Evolutionary conservation across 345 rosid genomes (phyloP), one percentile per base, ranked within the genome.

Genomic region (Alliaria petiolata): DNA sequence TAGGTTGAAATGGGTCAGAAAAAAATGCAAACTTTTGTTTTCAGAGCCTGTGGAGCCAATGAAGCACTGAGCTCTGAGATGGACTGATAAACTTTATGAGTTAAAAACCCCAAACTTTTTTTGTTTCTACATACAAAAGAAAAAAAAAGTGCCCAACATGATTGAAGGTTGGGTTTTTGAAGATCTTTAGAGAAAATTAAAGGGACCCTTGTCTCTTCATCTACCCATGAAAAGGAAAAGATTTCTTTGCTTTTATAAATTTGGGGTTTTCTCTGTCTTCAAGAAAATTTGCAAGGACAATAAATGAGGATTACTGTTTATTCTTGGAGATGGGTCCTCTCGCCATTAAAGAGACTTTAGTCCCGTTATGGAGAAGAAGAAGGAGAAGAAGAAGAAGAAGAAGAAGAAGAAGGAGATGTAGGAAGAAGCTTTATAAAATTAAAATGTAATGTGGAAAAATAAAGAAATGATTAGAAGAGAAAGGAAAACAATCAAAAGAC

Each of bases 171-270:
- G 39, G 64, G 72, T 8, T 65, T 61, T 65, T 81, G 54, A 72
- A 54, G 75, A 68, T 54, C 81, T 77, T 65, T 62, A 76, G 71
- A 53, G 49, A 55, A 63, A 38, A 76, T 36, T 28, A 63, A 16
- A 76, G 72, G 80, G 76, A 66, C 52, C 44, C 77, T 38, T 65
- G 84, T 67, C 80, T 77, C 70, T 78, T 78, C 77, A 62, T 53
- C 82, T 60, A 51, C 82, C 76, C 57, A 17, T 58, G 70, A 64
- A 38, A n/a, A n/a, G n/a, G 5, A n/a, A 39, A 74, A 22, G 2
- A 7, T 42, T 45, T 64, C 26, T 58, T 6, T n/a, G 4, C 8
- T 13, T 28, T 30, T 16, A 1, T 9, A 19, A 62, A 25, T 9
- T 66, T n/a, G n/a, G n/a, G 16, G 30, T 5, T 5, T 28, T 46